Percentiles rank a stretch among this genome's conserved stretches.
Conservation (phyloP, 352 stramenopile genomes). For the Pythium coloratum region DNA sequence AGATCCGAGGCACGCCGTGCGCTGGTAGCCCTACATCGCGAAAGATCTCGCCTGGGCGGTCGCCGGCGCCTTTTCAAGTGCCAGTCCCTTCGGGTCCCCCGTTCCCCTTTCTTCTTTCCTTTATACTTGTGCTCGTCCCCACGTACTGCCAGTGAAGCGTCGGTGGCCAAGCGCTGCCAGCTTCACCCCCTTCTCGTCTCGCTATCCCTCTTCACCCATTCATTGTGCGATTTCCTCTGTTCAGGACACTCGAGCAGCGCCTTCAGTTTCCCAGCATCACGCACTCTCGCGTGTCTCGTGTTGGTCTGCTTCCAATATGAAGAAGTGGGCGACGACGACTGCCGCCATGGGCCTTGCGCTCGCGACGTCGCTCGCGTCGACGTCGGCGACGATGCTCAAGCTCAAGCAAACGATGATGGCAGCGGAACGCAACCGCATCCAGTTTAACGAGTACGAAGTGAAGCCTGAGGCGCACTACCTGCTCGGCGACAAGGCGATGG, state of each 20-base stretch:
- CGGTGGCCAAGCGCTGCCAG: too few species aligned
- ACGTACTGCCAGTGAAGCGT: background rate
- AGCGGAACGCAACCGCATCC: constrained; percentile 10
- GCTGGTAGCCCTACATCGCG: background rate
- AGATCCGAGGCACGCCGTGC: background rate
- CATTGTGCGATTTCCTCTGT: constrained; percentile 5
- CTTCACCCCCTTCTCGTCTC: background rate
- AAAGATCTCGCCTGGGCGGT: background rate
- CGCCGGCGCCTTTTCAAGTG: background rate
- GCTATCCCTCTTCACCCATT: background rate
- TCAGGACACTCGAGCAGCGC: background rate
- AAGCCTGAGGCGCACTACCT: constrained; percentile 12
- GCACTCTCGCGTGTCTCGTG: background rate
- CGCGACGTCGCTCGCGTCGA: constrained; percentile 7
- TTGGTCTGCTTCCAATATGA: background rate
- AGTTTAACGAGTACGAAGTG: constrained; percentile 26
- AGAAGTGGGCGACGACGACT: constrained; percentile 19
- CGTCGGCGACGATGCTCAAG: constrained; percentile 18
- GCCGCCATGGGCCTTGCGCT: constrained; percentile 14
- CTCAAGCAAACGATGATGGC: constrained; percentile 24
- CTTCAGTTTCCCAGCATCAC: too few species aligned
- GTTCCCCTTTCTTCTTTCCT: background rate
- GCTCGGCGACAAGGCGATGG: constrained; percentile 5
- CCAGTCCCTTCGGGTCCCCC: background rate
- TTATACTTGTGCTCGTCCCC: background rate